Evolutionary conservation across 2,329 filamentous ascomycete genomes (phyloP).

Genomic region (Orbilia oligospora): DNA sequence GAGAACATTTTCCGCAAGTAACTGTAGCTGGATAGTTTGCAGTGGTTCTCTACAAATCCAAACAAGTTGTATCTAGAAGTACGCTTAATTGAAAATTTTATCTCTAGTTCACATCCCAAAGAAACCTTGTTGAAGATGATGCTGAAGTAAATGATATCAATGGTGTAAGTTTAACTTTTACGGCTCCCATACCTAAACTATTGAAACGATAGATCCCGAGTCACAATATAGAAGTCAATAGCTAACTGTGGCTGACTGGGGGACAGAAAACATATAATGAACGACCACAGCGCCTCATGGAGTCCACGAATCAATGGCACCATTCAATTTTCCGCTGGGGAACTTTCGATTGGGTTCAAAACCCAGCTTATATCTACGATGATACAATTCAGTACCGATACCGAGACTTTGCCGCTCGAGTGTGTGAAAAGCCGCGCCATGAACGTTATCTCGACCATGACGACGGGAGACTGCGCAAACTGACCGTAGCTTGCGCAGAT

Average conservation of each 20-base stretch:
- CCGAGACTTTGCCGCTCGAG: slow-evolving; percentile 60
- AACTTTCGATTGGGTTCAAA: not conserved
- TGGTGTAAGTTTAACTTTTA: not conserved
- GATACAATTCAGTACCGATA: slow-evolving; percentile 24
- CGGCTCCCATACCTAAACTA: too few relatives aligned
- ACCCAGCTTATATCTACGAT: slow-evolving; percentile 3
- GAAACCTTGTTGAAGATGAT: not conserved
- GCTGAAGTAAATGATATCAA: not conserved
- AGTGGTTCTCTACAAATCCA: not conserved
- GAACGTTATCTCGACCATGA: slow-evolving; percentile 61
- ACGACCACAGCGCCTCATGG: not conserved
- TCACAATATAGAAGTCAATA: not conserved
- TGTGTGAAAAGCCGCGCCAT: slow-evolving; percentile 26
- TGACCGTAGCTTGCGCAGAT: slow-evolving; percentile 60
- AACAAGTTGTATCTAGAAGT: not conserved
- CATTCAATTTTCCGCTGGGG: not conserved
- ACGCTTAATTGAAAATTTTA: not conserved
- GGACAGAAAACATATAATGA: not conserved
- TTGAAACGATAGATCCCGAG: too few relatives aligned
- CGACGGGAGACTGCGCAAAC: slow-evolving; percentile 58
- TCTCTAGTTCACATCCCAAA: not conserved
- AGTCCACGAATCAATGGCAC: not conserved
- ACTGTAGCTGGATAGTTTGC: not conserved
- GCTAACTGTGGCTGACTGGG: not conserved
- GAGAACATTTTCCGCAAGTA: not conserved